Evolutionary conservation across 129 eudicot species (phyloP).

Genomic region (Chrysanthemum makinoi): DNA sequence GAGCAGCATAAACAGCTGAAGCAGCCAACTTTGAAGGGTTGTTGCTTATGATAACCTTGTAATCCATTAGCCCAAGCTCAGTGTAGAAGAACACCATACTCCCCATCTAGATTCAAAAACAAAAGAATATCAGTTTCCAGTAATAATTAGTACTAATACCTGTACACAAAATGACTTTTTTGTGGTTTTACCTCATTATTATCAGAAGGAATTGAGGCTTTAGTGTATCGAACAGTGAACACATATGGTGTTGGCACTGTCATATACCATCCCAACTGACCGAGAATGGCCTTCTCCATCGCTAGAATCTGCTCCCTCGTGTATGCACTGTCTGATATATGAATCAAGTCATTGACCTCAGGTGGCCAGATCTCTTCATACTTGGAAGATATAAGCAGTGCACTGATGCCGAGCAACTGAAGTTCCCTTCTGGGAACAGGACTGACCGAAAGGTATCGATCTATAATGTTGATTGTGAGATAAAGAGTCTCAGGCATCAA

Average conservation of each 20-base stretch:
- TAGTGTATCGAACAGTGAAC: constrained; percentile 67
- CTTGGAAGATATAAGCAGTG: constrained; percentile 85
- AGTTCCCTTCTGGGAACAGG: constrained; percentile 68
- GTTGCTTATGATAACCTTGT: constrained; percentile 41
- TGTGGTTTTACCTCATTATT: constrained; percentile 40
- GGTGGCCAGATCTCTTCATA: constrained; percentile 99
- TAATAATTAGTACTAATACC: neutral
- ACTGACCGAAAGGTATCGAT: constrained; percentile 61
- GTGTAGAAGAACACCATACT: constrained; percentile 77
- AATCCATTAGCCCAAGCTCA: constrained; percentile 71
- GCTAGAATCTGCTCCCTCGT: constrained; percentile 55
- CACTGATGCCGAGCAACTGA: constrained; percentile 77
- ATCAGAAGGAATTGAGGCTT: constrained; percentile 73
- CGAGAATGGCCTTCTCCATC: constrained; percentile 85
- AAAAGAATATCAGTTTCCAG: neutral
- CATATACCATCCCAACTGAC: constrained; percentile 72
- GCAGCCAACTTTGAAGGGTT: constrained; percentile 82
- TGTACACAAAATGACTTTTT: neutral
- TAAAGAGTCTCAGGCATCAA: constrained; percentile 75
- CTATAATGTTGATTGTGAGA: constrained; percentile 70
- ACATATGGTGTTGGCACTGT: constrained; percentile 96
- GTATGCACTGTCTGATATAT: constrained; percentile 76
- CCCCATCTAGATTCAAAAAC: constrained; percentile 55
- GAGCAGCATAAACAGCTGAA: constrained; percentile 84
- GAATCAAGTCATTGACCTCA: constrained; percentile 74